phyloP scores from a whole-genome alignment of 2,329 filamentous ascomycete species.

The Septoria linicola region DNA sequence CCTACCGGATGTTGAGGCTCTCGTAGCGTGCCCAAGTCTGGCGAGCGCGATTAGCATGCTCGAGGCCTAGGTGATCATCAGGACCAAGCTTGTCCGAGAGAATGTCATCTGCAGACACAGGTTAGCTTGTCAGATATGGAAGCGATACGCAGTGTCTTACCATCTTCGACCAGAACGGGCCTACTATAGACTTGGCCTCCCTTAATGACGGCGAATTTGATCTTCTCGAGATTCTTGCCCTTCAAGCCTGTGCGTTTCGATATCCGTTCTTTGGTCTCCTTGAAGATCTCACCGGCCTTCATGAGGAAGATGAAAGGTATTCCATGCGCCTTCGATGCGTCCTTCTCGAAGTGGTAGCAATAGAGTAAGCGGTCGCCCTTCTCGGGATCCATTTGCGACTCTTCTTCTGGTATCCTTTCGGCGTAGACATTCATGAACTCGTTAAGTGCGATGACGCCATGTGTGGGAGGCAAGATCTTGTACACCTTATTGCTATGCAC shows the following conservation, averaged over 20 bases:
- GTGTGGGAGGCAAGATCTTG: constrained; percentile 69
- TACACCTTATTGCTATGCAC: constrained; percentile 79
- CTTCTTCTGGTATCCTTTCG: constrained; percentile 74
- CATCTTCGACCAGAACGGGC: constrained; percentile 81
- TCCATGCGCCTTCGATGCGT: constrained; percentile 78
- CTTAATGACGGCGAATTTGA: constrained; percentile 85
- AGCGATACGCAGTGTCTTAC: constrained; percentile 53
- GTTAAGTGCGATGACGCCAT: constrained; percentile 75
- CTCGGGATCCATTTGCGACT: constrained; percentile 38
- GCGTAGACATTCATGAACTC: constrained; percentile 82
- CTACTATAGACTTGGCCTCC: constrained; percentile 66
- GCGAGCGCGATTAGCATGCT: constrained; percentile 62
- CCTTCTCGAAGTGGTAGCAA: constrained; percentile 90
- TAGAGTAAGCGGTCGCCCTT: constrained; percentile 65
- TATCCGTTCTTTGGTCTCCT: constrained; percentile 89
- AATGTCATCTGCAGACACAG: constrained; percentile 44
- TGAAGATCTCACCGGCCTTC: constrained; percentile 81
- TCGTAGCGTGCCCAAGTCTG: constrained; percentile 61
- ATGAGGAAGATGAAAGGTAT: constrained; percentile 89
- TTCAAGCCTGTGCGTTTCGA: constrained; percentile 92
- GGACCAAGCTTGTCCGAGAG: constrained; percentile 45
- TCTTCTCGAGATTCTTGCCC: constrained; percentile 97
- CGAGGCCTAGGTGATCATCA: constrained; percentile 53
- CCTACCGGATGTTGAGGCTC: constrained; percentile 62
- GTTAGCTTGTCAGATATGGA: constrained; percentile 14